Evolutionary conservation across 2,329 filamentous ascomycete genomes (phyloP), one percentile per base, ranked within the genome.

Genomic region (Cercospora zeae-maydis): DNA sequence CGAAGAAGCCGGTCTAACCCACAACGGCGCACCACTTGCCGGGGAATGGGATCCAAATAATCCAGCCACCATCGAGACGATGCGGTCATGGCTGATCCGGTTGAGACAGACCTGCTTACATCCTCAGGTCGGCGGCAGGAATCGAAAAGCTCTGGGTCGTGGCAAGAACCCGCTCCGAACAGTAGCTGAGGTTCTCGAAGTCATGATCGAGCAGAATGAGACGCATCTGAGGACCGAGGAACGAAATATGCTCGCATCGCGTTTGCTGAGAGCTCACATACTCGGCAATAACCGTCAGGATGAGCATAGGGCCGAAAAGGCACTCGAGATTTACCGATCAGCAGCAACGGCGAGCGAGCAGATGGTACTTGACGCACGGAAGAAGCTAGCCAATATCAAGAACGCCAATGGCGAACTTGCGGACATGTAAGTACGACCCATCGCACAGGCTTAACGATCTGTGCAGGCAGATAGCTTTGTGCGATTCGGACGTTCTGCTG

Each of bases 151-250:
- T 0, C 76, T 91, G 5, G 88, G 88, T 1, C 73, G 76, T 19
- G 82, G 84, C 49, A 85, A 82, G 54, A 82, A 81, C 58, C 88
- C 91, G 0, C 81, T 97, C 67, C 84, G 90, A 11, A 96, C 93
- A 0, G 88, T 96, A 1, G 85, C 88, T 16, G 91, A 98, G 75
- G 93, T 98, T 1, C 80, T 99, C 10, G 88, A 92, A 67, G 87
- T 88, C 4, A 97, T 99, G 93, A 88, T 97, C 62, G 92, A 96
- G 60, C 88, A 93, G 71, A 92, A 89, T 47, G 90, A 93, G 62
- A 80, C 80, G 5, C 74, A 78, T 0, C 84, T 93, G 61, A 84
- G 88, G 57, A 77, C 82, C 0, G 88, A 93, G 62, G 88, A 95
- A 71, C 85, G 92, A 58, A 78, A 81, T 1, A 84, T 91, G 57